Evolutionary conservation across 2,329 filamentous ascomycete genomes (phyloP).

Genomic region (Pezicula rhizophila): DNA sequence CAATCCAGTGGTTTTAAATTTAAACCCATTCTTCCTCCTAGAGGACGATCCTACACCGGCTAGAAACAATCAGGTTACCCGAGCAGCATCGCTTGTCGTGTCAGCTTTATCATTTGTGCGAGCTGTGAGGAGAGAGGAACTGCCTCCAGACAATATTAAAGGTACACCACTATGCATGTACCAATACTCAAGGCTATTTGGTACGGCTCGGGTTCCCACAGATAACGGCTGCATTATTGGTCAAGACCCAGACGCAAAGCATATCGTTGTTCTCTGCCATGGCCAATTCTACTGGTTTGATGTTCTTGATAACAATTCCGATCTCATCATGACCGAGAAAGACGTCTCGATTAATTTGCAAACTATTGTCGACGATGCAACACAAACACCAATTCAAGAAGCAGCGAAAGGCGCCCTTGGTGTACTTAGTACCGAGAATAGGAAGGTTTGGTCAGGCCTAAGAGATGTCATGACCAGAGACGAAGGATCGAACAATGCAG

Average conservation of each 20-base stretch:
- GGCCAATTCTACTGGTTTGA: conserved; percentile 99
- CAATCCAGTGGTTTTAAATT: conserved; percentile 92
- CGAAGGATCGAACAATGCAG: conserved; percentile 85
- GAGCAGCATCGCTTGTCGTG: conserved; percentile 84
- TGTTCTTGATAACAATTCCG: conserved; percentile 87
- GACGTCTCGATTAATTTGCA: conserved; percentile 88
- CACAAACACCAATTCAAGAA: conserved; percentile 83
- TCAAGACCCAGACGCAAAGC: conserved; percentile 87
- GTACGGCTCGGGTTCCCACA: conserved; percentile 88
- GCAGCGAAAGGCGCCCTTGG: conserved; percentile 92
- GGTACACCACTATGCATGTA: conserved; percentile 94
- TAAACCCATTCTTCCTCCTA: conserved; percentile 95
- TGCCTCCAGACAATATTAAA: conserved; percentile 80
- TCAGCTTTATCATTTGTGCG: conserved; percentile 89
- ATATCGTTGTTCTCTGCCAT: conserved; percentile 86
- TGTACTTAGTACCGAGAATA: conserved; percentile 91
- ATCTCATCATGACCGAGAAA: conserved; percentile 95
- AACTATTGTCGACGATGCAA: conserved; percentile 85
- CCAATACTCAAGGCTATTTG: conserved; percentile 92
- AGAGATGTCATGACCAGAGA: conserved; percentile 83
- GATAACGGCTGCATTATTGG: conserved; percentile 94
- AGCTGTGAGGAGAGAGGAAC: conserved; percentile 85
- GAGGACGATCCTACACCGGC: conserved; percentile 97
- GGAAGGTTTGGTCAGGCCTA: conserved; percentile 90
- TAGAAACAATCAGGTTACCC: conserved; percentile 91